Evolutionary conservation across 2,329 filamentous ascomycete genomes (phyloP).

Genomic region (Triangularia setosa): DNA sequence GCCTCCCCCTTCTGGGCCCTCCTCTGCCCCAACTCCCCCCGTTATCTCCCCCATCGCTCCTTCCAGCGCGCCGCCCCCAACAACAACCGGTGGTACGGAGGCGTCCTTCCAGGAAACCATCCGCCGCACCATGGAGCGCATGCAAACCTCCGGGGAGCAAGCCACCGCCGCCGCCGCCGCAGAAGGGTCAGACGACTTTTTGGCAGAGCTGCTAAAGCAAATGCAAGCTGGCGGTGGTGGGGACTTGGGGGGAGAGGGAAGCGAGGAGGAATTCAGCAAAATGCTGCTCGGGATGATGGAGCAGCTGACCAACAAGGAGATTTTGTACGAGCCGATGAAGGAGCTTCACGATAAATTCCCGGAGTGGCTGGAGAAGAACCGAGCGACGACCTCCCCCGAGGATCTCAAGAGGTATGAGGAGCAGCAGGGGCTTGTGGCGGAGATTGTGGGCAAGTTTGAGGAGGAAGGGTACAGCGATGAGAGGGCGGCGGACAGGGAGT

Average conservation of each 20-base stretch:
- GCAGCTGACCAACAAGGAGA: conserved; percentile 96
- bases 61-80: too few species aligned
- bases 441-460: conserved; percentile 90
- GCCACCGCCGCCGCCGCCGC: conserved; percentile 74
- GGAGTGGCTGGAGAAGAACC: conserved; percentile 78
- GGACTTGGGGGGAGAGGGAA: conserved; percentile 34
- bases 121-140: conserved; percentile 88
- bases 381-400: conserved; percentile 58
- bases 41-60: conserved; percentile 25
- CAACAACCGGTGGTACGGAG: conserved; percentile 35
- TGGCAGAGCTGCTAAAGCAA: conserved; percentile 89
- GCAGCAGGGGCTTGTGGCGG: conserved; percentile 72
- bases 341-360: conserved; percentile 92
- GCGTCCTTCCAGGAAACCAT: conserved; percentile 89
- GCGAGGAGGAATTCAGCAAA: conserved; percentile 86
- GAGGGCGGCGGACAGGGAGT: conserved; percentile 77
- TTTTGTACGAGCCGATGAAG: conserved; percentile 98
- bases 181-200: conserved; percentile 68
- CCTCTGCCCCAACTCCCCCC: conserved; percentile 13
- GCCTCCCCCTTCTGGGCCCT: too few species aligned
- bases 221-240: conserved; percentile 60
- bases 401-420: conserved; percentile 77
- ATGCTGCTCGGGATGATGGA: conserved; percentile 99
- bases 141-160: conserved; percentile 83
- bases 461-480: conserved; percentile 75